Base-by-base conservation (phyloP, 2,329 filamentous ascomycete species). In the Pseudocercospora crystallina region DNA sequence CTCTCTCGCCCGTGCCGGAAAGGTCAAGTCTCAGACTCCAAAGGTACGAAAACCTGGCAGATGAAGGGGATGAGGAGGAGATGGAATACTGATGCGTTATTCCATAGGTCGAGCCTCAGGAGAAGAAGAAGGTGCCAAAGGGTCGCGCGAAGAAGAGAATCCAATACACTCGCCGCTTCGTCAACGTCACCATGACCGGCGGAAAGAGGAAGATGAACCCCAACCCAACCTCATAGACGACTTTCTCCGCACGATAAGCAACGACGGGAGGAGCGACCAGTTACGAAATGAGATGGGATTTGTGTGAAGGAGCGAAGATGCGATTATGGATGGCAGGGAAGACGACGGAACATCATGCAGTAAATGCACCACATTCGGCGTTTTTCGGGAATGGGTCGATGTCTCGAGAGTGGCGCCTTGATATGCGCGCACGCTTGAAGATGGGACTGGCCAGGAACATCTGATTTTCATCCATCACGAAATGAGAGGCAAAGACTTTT, bases 121-220 rank as follows among this genome's bases (percentile, higher is more conserved):
- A 96, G 86, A 96, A 96, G 87, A 81, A 88, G 80, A 96, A 97
- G 88, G 83, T 80, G 68, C 90, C 92, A 74, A 96, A 96, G 86
- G 92, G 92, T 73, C 90, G 92, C 73, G 92, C 92, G 68, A 90
- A 94, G 81, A 97, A 97, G 90, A 85, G 92, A 72, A 85, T 95
- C 75, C 85, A 84, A 76, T 96, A 96, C 85, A 96, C 90, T 69
- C 88, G 92, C 76, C 90, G 92, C 71, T 97, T 97, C 82, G 91
- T 97, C 68, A 96, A 97, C 80, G 90, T 97, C 73, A 94, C 89
- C 71, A 83, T 96, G 79, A 95, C 91, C 64, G 91, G 90, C 77
- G 92, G 92, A 80, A 97, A 97, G 91, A 84, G 92, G 78, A 96
- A 96, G 87, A 91, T 91, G 87, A 91, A 91, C 84, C 86, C 87